Conservation (phyloP, 2,329 filamentous ascomycete species). For the Diaporthe citrichinensis region DNA sequence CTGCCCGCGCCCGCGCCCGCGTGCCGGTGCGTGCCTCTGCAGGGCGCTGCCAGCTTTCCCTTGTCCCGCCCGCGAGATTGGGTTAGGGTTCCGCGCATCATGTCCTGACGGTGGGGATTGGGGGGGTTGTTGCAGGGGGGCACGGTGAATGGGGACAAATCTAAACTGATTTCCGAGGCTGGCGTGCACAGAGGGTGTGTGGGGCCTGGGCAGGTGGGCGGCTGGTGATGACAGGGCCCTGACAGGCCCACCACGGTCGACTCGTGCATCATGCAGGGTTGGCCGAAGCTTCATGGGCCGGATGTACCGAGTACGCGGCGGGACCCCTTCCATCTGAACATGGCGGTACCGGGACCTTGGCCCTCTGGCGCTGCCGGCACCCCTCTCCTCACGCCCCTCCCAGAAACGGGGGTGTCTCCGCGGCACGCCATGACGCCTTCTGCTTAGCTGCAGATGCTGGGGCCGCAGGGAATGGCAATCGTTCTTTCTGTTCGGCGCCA, state of each 20-base stretch:
- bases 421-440: constrained; percentile 41
- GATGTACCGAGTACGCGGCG: constrained; percentile 37
- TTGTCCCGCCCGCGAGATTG: constrained; percentile 29
- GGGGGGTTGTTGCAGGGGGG: background rate
- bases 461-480: constrained; percentile 39
- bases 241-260: constrained; percentile 40
- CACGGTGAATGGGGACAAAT: constrained; percentile 26
- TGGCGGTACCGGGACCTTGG: constrained; percentile 32
- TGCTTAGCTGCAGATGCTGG: constrained; percentile 42
- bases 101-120: background rate
- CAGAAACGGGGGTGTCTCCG: constrained; percentile 40
- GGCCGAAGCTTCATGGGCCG: constrained; percentile 34
- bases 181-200: constrained; percentile 24
- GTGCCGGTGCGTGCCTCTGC: constrained; percentile 3
- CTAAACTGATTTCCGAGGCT: constrained; percentile 33
- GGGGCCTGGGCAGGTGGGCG: constrained; percentile 32
- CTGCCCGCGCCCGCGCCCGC: constrained; percentile 17
- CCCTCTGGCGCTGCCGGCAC: constrained; percentile 22
- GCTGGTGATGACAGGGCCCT: constrained; percentile 41
- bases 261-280: constrained; percentile 42
- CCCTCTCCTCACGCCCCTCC: constrained; percentile 35
- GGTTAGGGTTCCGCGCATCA: constrained; percentile 39
- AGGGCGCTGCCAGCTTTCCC: constrained; percentile 16
- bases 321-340: constrained; percentile 33
- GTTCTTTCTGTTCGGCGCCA: constrained; percentile 32